Conservation (phyloP, 257 asterid species). For the Salvia rosmarinus region DNA sequence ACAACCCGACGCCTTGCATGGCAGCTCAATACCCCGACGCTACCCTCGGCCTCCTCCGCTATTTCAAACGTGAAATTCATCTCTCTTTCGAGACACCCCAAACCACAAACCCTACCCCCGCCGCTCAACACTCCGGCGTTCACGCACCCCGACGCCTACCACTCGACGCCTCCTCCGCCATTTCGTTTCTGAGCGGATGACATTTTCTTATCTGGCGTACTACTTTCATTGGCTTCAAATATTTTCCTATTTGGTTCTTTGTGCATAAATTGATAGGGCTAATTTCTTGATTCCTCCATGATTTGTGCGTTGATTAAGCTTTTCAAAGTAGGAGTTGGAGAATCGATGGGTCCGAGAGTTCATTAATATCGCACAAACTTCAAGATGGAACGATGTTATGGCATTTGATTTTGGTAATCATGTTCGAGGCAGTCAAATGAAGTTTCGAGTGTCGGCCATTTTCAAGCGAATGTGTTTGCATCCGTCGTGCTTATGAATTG, state of each 20-base stretch:
- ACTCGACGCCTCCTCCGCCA: no score
- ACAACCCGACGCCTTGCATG: no score
- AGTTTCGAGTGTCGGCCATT: conserved; percentile 6
- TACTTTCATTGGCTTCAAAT: conserved; percentile 36
- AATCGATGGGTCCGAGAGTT: conserved; percentile 24
- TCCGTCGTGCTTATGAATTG: not conserved
- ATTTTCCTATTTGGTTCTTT: conserved; percentile 11
- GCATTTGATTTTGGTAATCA: conserved; percentile 31
- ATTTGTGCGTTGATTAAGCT: conserved; percentile 46
- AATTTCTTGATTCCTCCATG: not conserved
- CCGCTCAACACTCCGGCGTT: no score
- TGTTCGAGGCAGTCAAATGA: conserved; percentile 28
- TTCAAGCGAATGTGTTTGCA: conserved; percentile 37
- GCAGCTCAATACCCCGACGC: no score
- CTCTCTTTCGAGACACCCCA: no score
- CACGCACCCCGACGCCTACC: no score
- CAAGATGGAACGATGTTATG: conserved; percentile 34
- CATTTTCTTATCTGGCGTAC: conserved; percentile 47
- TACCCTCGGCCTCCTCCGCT: no score
- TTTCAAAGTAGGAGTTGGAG: conserved; percentile 37
- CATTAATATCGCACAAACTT: conserved; percentile 33
- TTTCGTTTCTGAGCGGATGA: conserved; percentile 40
- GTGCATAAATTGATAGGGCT: not conserved
- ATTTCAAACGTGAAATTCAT: no score
- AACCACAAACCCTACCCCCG: no score